Percentiles rank a stretch among this genome's conserved stretches.
Conservation (phyloP, 495 filamentous ascomycete species). For the Xylaria scruposa region DNA sequence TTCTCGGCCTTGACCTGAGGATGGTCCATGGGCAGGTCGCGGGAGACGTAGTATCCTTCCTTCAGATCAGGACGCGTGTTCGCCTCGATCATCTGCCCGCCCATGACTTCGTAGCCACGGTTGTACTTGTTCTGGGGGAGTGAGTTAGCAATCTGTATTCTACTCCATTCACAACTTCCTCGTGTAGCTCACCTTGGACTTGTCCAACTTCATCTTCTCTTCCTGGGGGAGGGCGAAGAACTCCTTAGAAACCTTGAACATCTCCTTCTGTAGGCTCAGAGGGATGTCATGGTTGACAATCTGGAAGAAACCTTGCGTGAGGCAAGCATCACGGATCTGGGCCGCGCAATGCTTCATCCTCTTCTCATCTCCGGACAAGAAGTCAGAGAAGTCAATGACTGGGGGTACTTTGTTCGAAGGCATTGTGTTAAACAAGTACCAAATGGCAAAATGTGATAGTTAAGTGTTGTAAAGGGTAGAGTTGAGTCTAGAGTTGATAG, state of each 20-base stretch:
- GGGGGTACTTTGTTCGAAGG: constrained; percentile 20
- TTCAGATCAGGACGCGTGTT: constrained; percentile 21
- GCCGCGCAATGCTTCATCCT: background rate
- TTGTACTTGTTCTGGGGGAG: constrained; percentile 17
- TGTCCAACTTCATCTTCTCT: too few species aligned
- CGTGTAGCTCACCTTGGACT: too few species aligned
- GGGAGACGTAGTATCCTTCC: constrained; percentile 25
- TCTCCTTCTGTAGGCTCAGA: constrained; percentile 31
- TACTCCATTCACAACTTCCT: too few species aligned
- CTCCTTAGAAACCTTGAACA: constrained; percentile 10
- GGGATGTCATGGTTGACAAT: constrained; percentile 52
- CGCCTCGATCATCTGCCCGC: constrained; percentile 33
- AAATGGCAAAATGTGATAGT: background rate
- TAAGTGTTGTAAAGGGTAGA: background rate
- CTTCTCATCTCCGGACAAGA: constrained; percentile 17
- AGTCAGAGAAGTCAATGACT: constrained; percentile 33
- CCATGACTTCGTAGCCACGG: constrained; percentile 29
- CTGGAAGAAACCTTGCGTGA: constrained; percentile 62
- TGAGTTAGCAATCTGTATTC: background rate
- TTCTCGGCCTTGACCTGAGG: constrained; percentile 27
- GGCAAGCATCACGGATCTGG: constrained; percentile 52
- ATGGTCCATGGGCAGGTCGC: constrained; percentile 7
- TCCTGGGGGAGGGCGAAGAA: constrained; percentile 23
- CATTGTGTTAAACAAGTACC: background rate
- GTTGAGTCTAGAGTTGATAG: too few species aligned